Conservation (phyloP, 1,284 basidiomycete genomes). For the Neonothopanus nambi region DNA sequence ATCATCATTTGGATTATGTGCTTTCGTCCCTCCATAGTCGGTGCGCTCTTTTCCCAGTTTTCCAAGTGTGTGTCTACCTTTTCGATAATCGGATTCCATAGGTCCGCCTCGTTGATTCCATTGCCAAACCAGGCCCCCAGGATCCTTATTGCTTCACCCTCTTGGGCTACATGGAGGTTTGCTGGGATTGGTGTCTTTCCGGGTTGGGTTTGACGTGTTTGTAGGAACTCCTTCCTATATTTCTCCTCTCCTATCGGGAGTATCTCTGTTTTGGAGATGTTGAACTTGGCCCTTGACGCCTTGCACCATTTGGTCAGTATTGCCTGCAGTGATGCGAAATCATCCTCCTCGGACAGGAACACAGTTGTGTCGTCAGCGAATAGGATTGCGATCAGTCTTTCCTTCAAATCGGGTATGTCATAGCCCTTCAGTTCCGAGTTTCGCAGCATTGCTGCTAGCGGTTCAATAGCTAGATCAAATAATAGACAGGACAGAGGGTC, state of each 20-base stretch:
- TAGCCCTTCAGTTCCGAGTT: conserved; percentile 9
- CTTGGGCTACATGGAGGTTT: conserved; percentile 16
- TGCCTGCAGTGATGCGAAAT: conserved; percentile 5
- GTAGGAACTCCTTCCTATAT: not conserved
- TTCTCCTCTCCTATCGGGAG: conserved; percentile 19
- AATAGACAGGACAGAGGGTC: conserved; percentile 31
- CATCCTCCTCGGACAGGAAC: conserved; percentile 14
- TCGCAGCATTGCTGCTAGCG: conserved; percentile 11
- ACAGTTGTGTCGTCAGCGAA: conserved; percentile 20
- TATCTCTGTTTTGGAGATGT: conserved; percentile 22
- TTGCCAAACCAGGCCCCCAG: conserved; percentile 24
- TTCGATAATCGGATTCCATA: conserved; percentile 18
- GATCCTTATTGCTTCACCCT: conserved; percentile 17
- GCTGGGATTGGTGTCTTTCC: conserved; percentile 3
- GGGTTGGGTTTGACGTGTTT: conserved; percentile 1
- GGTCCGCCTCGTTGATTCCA: conserved; percentile 4
- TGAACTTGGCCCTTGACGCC: conserved; percentile 24
- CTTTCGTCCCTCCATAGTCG: conserved; percentile 18
- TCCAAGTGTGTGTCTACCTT: conserved; percentile 16
- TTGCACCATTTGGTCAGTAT: conserved; percentile 19
- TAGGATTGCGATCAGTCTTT: conserved; percentile 11
- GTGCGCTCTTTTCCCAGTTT: conserved; percentile 16
- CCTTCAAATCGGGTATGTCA: conserved; percentile 1
- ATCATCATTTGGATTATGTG: conserved; percentile 19
- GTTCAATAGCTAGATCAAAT: conserved; percentile 27